These are phyloP conservation scores for Chaetoscypha palmicola DNA, from an alignment of 2,329 filamentous ascomycete species.

Conservation along the genomic window DNA sequence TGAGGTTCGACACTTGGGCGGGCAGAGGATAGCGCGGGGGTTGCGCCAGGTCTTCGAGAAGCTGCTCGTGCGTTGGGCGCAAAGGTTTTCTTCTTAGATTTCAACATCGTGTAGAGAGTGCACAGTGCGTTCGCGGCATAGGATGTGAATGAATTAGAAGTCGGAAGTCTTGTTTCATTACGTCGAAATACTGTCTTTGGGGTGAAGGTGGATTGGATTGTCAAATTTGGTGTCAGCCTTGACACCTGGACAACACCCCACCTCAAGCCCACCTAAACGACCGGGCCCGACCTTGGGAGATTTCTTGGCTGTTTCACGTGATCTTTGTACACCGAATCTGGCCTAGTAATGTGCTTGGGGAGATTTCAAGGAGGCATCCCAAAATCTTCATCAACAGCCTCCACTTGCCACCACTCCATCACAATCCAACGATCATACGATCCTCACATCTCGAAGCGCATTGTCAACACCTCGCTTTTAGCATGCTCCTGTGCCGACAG, in stretches of 20 bases:
- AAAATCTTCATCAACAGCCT: constrained; percentile 5
- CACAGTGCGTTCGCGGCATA: not conserved
- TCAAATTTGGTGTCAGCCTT: too few relatives aligned
- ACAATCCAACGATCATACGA: constrained; percentile 5
- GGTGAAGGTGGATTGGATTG: too few relatives aligned
- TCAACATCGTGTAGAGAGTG: constrained; percentile 19
- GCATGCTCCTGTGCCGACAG: constrained; percentile 28
- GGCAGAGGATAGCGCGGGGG: constrained; percentile 34
- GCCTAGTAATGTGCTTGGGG: too few relatives aligned
- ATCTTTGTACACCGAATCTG: too few relatives aligned
- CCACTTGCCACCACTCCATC: constrained; percentile 2
- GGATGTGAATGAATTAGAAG: too few relatives aligned
- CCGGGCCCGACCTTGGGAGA: too few relatives aligned
- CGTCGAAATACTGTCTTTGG: too few relatives aligned
- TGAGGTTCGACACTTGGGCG: constrained; percentile 33
- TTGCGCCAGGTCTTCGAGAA: constrained; percentile 43
- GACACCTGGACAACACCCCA: too few relatives aligned
- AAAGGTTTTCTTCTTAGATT: constrained; percentile 56
- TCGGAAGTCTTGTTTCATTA: too few relatives aligned
- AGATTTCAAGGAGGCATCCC: not conserved
- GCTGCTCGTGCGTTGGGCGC: constrained; percentile 57
- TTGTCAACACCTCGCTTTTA: constrained; percentile 20
- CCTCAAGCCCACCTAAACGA: too few relatives aligned
- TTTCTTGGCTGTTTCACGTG: too few relatives aligned
- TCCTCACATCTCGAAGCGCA: constrained; percentile 8